Base-by-base conservation (phyloP, 2,329 filamentous ascomycete genomes). In the Penicillium verrucosum region DNA sequence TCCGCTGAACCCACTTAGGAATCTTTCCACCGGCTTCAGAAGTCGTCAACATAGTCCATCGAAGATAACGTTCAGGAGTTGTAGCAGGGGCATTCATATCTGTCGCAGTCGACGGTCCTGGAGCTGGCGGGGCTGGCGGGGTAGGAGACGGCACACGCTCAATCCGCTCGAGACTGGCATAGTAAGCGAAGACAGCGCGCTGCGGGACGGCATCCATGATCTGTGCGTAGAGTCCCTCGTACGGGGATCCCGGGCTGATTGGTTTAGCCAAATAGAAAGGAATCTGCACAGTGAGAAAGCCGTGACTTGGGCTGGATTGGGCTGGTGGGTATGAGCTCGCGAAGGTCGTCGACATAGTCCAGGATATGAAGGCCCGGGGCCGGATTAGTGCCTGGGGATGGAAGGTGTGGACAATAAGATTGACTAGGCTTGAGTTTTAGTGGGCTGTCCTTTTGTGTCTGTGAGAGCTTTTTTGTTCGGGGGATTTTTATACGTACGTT, bases 1-100 rank as follows among this genome's bases (percentile, higher is more conserved):
- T 75, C 44, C 72, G 65, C 60, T 75, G 72, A 57, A 75, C 59
- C 68, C 70, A 73, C 56, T 63, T 61, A 11, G 73, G 72, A 51
- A 75, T 74, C 25, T 61, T 67, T 4, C 73, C 72, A 10, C 70
- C 68, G 10, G 73, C 70, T 55, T 75, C 65, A 16, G 72, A 74
- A 10, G 70, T 70, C 7, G 72, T 75, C 4, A 70, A 72, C 71
- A 75, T 74, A 4, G 64, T 69, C 73, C 73, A 75, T 41, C 72
- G 66, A 25, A 65, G 57, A 7, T 29, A 40, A 66, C 44, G 50
- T 16, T 10, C 34, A 14, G 48, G n/a, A 11, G 10, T 27, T 1
- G 23, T 25, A 29, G 41, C 23, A 38, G 27, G 4, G 14, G 27
- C 11, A 14, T 10, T 29, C 11, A 8, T 18, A 25, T 34, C 10